A percentile compares a stretch with the other conserved stretches of the same genome.
phyloP scores from a whole-genome alignment of 495 filamentous ascomycete genomes.

The Aspergillus funiculosus region DNA sequence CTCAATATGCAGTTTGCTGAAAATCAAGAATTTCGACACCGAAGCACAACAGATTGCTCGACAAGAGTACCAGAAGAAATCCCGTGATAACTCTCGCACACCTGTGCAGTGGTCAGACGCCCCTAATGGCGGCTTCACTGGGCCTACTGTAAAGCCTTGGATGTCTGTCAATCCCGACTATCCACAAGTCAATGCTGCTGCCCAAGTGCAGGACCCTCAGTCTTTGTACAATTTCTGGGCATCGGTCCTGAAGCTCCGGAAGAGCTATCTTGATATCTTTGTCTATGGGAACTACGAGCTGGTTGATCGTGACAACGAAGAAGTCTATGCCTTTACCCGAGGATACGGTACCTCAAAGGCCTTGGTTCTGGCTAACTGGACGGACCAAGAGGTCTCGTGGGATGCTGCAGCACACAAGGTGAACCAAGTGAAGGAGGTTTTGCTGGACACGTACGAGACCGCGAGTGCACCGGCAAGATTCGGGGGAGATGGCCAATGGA shows the following conservation, averaged over 20 bases:
- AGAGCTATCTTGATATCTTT: constrained; percentile 51
- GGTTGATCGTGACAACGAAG: constrained; percentile 39
- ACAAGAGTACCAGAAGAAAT: constrained; percentile 46
- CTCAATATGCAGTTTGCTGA: constrained; percentile 9
- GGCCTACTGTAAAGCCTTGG: constrained; percentile 50
- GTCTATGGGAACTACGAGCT: constrained; percentile 57
- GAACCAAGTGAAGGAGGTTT: constrained; percentile 27
- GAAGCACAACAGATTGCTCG: constrained; percentile 31
- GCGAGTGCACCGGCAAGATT: constrained; percentile 24
- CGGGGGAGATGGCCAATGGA: constrained; percentile 26
- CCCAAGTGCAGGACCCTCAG: constrained; percentile 38
- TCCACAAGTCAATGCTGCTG: constrained; percentile 44
- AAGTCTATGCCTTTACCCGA: constrained; percentile 45
- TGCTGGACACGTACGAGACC: constrained; percentile 40
- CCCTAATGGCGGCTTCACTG: constrained; percentile 48
- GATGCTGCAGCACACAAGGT: constrained; percentile 33
- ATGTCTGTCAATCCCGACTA: constrained; percentile 57
- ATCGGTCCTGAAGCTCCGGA: constrained; percentile 47
- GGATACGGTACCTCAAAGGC: constrained; percentile 38
- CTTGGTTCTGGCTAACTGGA: constrained; percentile 51
- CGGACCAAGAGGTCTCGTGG: constrained; percentile 36
- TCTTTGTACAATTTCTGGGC: constrained; percentile 51
- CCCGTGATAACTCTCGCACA: constrained; percentile 51
- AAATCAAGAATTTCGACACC: constrained; percentile 30
- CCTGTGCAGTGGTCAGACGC: constrained; percentile 49